Evolutionary conservation across 1,284 basidiomycete species (phyloP).

Genomic region (Ustilago shanxiensis): DNA sequence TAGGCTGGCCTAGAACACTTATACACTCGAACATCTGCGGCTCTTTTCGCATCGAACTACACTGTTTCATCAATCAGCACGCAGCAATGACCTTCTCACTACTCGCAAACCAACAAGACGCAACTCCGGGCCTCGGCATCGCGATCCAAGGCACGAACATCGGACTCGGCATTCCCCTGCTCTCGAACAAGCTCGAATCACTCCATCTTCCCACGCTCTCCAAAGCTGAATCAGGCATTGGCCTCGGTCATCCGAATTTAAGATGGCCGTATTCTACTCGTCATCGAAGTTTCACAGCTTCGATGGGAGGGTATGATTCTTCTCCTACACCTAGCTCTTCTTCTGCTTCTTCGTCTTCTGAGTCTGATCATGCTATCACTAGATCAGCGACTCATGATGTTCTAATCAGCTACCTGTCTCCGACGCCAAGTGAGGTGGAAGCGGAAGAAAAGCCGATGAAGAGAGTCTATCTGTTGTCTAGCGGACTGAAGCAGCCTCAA

Average conservation of each 20-base stretch:
- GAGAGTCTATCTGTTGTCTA: slow-evolving; percentile 36
- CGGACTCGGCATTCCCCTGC: slow-evolving; percentile 74
- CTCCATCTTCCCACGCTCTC: neutral
- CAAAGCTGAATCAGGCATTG: neutral
- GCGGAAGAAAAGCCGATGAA: neutral
- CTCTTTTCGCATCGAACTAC: neutral
- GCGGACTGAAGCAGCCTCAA: slow-evolving; percentile 17
- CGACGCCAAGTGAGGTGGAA: neutral
- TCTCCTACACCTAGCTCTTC: slow-evolving; percentile 22
- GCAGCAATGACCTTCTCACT: neutral
- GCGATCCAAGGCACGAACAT: slow-evolving; percentile 24
- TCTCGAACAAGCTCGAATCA: slow-evolving; percentile 87
- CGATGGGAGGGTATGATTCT: slow-evolving; percentile 18
- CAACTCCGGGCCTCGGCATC: slow-evolving; percentile 3
- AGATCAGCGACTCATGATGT: slow-evolving; percentile 32
- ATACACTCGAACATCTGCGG: neutral
- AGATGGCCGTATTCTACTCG: slow-evolving; percentile 38
- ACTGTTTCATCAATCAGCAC: neutral
- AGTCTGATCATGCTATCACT: neutral
- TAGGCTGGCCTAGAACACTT: slow-evolving; percentile 28
- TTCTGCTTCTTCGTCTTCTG: slow-evolving; percentile 14
- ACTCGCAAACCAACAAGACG: neutral
- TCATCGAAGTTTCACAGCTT: slow-evolving; percentile 10
- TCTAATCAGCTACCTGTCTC: slow-evolving; percentile 33
- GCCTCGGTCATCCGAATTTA: slow-evolving; percentile 76